These are phyloP conservation scores for Papiliotrema flavescens DNA, from an alignment of 1,284 basidiomycete genomes.

Conservation along the genomic window DNA sequence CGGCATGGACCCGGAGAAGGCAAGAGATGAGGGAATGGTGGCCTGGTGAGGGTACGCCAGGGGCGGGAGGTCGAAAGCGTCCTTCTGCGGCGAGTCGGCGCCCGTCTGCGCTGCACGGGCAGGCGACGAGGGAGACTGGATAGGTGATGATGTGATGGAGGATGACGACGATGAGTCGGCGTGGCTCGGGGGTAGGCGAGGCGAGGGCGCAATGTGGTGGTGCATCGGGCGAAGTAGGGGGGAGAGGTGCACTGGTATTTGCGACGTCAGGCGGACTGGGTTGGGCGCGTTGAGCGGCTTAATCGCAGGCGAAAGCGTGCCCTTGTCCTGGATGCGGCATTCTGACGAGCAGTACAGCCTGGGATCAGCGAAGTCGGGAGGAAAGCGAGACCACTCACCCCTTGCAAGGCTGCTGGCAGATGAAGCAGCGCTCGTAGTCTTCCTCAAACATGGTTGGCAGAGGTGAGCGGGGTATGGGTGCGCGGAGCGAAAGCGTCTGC, in stretches of 20 bases:
- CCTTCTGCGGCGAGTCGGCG: constrained; percentile 39
- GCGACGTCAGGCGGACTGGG: constrained; percentile 31
- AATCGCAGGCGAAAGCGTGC: constrained; percentile 23
- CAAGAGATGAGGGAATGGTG: constrained; percentile 4
- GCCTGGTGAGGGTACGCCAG: constrained; percentile 35
- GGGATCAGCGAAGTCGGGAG: not conserved
- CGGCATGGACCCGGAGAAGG: constrained; percentile 31
- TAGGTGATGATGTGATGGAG: constrained; percentile 37
- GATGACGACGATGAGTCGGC: constrained; percentile 14
- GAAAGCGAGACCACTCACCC: constrained; percentile 21
- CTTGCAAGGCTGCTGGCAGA: constrained; percentile 40
- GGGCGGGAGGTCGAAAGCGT: constrained; percentile 40
- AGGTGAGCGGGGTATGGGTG: constrained; percentile 3
- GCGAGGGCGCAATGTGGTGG: constrained; percentile 32
- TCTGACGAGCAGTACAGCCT: constrained; percentile 46
- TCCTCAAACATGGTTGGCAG: constrained; percentile 45
- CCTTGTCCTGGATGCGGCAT: constrained; percentile 40
- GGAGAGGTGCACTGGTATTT: constrained; percentile 34
- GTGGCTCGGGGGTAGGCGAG: constrained; percentile 16
- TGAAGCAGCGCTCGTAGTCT: constrained; percentile 44
- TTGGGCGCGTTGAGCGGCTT: constrained; percentile 15
- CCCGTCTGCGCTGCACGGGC: constrained; percentile 22
- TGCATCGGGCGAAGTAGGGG: constrained; percentile 31
- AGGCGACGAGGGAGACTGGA: constrained; percentile 37
- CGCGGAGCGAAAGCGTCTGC: not conserved